These are phyloP conservation scores for Wickerhamiella qilinensis DNA, from an alignment of 805 yeast species.

Conservation along the genomic window DNA sequence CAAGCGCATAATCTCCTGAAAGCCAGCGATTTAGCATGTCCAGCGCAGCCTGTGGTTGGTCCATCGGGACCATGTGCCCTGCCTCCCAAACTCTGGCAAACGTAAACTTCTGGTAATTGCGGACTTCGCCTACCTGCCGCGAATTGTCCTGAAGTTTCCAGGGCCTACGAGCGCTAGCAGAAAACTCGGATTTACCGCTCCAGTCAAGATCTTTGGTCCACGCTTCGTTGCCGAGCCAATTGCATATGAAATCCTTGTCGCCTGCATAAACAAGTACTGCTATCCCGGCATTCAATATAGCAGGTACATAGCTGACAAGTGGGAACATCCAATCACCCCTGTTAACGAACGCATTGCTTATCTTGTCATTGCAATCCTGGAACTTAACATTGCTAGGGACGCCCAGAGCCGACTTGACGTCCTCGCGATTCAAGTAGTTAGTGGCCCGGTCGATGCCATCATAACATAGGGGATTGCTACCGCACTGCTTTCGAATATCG, in stretches of 20 bases:
- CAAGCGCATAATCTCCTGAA: conserved; percentile 7
- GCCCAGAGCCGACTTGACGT: conserved; percentile 64
- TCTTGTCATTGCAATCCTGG: conserved; percentile 64
- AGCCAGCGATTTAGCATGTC: conserved; percentile 86
- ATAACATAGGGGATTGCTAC: conserved; percentile 40
- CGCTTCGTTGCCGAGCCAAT: conserved; percentile 81
- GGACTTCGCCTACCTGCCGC: conserved; percentile 47
- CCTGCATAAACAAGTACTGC: conserved; percentile 90
- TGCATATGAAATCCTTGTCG: conserved; percentile 82
- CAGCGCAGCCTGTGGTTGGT: conserved; percentile 69
- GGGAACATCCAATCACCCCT: conserved; percentile 57
- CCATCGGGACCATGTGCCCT: conserved; percentile 89
- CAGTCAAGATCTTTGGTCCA: conserved; percentile 61
- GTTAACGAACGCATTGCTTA: conserved; percentile 56
- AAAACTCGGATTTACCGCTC: conserved; percentile 37
- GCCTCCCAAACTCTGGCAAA: conserved; percentile 71
- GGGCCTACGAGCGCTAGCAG: conserved; percentile 17
- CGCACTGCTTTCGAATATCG: conserved; percentile 47
- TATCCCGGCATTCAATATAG: conserved; percentile 45
- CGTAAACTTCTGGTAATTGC: conserved; percentile 47
- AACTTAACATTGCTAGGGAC: conserved; percentile 48
- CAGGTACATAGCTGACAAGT: conserved; percentile 38
- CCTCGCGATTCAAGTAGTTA: conserved; percentile 54
- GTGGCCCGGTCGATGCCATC: conserved; percentile 54
- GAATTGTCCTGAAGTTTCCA: conserved; percentile 24